Conservation (phyloP, 2,329 filamentous ascomycete genomes). For the Aspergillus eucalypticola region DNA sequence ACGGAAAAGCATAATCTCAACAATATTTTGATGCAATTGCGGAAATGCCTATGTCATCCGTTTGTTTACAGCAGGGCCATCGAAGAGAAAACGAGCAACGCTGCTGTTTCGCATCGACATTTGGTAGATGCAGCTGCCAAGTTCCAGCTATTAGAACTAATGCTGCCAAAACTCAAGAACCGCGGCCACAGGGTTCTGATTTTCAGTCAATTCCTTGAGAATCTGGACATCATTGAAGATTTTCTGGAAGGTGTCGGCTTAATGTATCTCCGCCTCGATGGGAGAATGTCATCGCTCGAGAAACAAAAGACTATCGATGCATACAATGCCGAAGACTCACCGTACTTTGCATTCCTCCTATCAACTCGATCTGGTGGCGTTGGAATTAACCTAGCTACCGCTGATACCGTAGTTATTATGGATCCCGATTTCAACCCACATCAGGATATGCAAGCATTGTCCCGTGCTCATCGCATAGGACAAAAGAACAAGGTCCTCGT, state of each 20-base stretch:
- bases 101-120: constrained; percentile 69
- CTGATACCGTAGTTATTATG: constrained; percentile 96
- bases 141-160: constrained; percentile 75
- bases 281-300: constrained; percentile 74
- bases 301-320: constrained; percentile 94
- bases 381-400: constrained; percentile 94
- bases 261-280: constrained; percentile 78
- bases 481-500: constrained; percentile 95
- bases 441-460: constrained; percentile 94
- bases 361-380: constrained; percentile 95
- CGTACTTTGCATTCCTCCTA: constrained; percentile 84
- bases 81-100: constrained; percentile 72
- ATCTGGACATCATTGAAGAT: constrained; percentile 88
- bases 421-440: constrained; percentile 98
- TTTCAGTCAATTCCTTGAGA: constrained; percentile 90
- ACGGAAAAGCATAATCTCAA: constrained; percentile 78
- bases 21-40: constrained; percentile 93
- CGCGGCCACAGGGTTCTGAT: constrained; percentile 88
- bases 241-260: constrained; percentile 77
- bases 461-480: constrained; percentile 91
- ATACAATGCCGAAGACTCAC: constrained; percentile 82
- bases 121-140: constrained; percentile 91
- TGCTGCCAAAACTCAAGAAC: constrained; percentile 83
- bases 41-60: constrained; percentile 93
- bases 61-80: constrained; percentile 91